Evolutionary conservation across 805 yeast species (phyloP), one percentile per base, ranked within the genome.

Genomic region (Zygosaccharomyces bisporus): DNA sequence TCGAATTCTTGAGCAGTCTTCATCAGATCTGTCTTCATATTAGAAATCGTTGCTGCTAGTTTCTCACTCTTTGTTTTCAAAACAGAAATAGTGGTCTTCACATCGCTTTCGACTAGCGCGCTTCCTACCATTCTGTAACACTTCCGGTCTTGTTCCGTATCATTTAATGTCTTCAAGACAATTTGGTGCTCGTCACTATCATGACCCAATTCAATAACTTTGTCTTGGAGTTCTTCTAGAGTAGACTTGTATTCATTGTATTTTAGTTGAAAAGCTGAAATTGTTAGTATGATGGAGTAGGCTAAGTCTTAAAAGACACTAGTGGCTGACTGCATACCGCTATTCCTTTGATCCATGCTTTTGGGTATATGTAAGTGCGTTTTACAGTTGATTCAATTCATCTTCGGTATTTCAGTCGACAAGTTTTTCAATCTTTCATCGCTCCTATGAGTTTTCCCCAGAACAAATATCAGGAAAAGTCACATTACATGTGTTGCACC

Each of bases 61-160:
- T 83, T 83, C 7, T 64, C 63, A 17, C 71, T 57, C 53, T 85
- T 88, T 19, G 76, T 70, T 41, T 74, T 71, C 43, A 88, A 66
- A 8, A 81, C 72, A 9, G 81, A 82, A 3, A 75, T 66, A 3
- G 90, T 93, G 32, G 86, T 88, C n/a, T 74, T 81, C 4, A 88
- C 93, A 3, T 81, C 74, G 52, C 86, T 82, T 58, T 89, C 95
- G 13, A 90, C 85, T 24, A 91, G 72, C 3, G 90, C 95, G 7
- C 96, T 95, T 19, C 96, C 97, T 24, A 91, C 77, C 96, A 93
- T 88, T 57, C 95, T 80, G 68, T 80, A 89, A 58, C 97, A 88
- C 60, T 82, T 81, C 49, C 99, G 77, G 35, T 75, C 79, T n/a
- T 51, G 35, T 18, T 81, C 80, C 7, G 79, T 69, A 1, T 66